Base-by-base conservation (phyloP, 2,329 filamentous ascomycete species). In the Pestalotiopsis sp. region DNA sequence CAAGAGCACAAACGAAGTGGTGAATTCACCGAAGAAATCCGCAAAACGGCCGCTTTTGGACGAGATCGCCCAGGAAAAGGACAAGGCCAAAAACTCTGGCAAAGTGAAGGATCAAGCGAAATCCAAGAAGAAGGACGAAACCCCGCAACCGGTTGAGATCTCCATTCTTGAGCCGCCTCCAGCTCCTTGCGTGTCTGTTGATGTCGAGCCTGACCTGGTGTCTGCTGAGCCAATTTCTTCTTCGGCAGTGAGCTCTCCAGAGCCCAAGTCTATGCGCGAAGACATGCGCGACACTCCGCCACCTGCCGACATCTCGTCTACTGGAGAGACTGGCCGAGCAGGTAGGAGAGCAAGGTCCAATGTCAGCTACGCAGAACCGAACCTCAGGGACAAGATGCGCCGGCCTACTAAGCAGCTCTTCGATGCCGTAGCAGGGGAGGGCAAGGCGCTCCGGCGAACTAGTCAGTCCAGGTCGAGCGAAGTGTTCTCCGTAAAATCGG, bases 301-400 rank as follows among this genome's bases (percentile, higher is more conserved):
- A 4, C 89, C 89, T 4, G 78, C 82, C 17, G 86, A 90, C 72
- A 85, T 91, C 45, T 87, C 85, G 7, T 81, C 80, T 7, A 84
- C 79, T 45, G 85, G 86, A 64, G 87, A 91, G 73, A 86, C 86
- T 36, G 84, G 87, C 36, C 86, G 93, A 59, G 87, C 89, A 25
- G 91, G 90, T 73, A 85, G 93, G 72, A 87, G 93, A 72, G 88
- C 89, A 62, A 86, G 91, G 74, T 82, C 88, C 12, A 85, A 90
- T 64, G 87, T 96, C 70, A 95, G 92, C 82, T 96, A 96, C 78
- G 92, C 92, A 12, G 92, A 95, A 78, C 93, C 93, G 1, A 95
- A 92, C 75, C 83, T 96, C 57, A 87, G 92, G 70, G 92, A 91
- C 76, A 96, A 96, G 81, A 95, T 96, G 93, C 88, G 93, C 69